Conservation (phyloP, 768 basidiomycete genomes). For the Podaxis sp. region DNA sequence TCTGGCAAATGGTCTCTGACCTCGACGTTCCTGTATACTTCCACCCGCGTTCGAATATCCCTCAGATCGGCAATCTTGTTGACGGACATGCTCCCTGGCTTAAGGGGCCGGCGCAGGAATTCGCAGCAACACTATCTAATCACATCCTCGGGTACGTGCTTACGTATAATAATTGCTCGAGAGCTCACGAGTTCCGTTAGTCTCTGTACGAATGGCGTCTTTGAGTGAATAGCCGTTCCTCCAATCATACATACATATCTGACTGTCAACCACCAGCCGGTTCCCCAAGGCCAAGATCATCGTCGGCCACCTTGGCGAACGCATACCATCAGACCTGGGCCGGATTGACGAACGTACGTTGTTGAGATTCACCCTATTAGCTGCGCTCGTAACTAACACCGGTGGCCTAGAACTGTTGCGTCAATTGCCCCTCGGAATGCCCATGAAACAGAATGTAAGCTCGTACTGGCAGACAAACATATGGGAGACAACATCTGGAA, state of each 20-base stretch:
- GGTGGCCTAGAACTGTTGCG: constrained; percentile 30
- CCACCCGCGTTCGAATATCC: constrained; percentile 33
- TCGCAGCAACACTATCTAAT: constrained; percentile 34
- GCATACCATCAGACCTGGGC: constrained; percentile 40
- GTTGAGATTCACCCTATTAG: background rate
- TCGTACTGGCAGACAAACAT: constrained; percentile 40
- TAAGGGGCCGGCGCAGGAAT: constrained; percentile 34
- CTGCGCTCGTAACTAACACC: background rate
- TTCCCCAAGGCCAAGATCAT: constrained; percentile 41
- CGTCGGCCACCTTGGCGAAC: constrained; percentile 43
- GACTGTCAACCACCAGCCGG: constrained; percentile 27
- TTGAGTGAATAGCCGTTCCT: constrained; percentile 37
- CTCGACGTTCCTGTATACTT: constrained; percentile 40
- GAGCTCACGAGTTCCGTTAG: constrained; percentile 14
- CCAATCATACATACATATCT: background rate
- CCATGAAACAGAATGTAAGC: constrained; percentile 37
- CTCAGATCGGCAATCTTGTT: constrained; percentile 23
- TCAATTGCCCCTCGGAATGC: constrained; percentile 29
- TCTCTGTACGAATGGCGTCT: constrained; percentile 38
- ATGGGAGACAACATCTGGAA: constrained; percentile 40
- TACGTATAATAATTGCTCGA: background rate
- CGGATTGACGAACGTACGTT: constrained; percentile 39
- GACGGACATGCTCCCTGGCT: constrained; percentile 33
- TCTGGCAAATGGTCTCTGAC: constrained; percentile 36
- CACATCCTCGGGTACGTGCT: constrained; percentile 34